Evolutionary conservation across 2,329 filamentous ascomycete species (phyloP), one percentile per base, ranked within the genome.

Genomic region (Diaporthe sp.): DNA sequence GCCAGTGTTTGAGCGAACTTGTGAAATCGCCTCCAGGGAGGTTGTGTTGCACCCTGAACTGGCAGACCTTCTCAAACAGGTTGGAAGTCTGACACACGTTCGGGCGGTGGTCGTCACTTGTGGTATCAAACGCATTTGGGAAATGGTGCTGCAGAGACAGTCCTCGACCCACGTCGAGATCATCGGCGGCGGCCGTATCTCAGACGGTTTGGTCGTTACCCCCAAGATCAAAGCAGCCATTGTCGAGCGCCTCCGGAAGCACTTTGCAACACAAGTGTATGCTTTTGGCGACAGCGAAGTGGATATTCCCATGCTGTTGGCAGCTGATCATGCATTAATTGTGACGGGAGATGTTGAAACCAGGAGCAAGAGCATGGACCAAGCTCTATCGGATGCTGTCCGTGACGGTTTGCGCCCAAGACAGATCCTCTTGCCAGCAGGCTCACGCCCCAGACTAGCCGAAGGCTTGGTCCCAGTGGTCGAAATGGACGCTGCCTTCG

Each of bases 351-450:
- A 88, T 0, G 80, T 87, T 77, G 7, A 77, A 0, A 80, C 67
- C 0, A 85, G 90, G 71, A 92, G 89, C 80, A 86, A 84, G 51
- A 85, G 82, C 0, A 92, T 92, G 90, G 87, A 91, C 4, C 70
- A 15, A 1, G 82, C 78, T 0, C 83, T 93, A 60, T 22, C 60
- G 2, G 73, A 81, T 4, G 86, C 86, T 3, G 86, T 93, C 58
- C 78, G 84, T 0, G 78, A 80, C 2, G 81, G 83, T 9, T 81
- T 92, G 34, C 73, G 60, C 17, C 86, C 87, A 0, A 81, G 79
- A 12, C 91, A 93, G 77, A 78, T 84, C 20, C 60, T 91, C 1
- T 77, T 92, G 0, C 88, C 89, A 1, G 71, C 44, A 7, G 79
- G 72, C 28, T 82, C 80, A 1, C 31, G 81, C 0, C 86, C 85